Base-by-base conservation (phyloP, 371 early-diverging fungal genomes). In the Basidiobolus heterosporus region DNA sequence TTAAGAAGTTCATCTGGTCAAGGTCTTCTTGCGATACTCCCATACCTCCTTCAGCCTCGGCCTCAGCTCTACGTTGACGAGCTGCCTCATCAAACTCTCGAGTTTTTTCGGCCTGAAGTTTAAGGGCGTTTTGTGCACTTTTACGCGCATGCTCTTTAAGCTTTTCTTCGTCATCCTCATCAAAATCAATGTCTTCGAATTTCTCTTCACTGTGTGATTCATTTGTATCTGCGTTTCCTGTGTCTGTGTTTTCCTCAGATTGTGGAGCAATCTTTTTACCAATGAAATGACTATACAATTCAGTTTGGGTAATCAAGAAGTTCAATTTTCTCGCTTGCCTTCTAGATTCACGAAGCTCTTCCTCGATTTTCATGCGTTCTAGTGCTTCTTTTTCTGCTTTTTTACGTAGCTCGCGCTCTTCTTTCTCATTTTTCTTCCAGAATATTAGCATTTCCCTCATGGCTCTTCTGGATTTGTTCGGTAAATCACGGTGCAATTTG, bases 261-360 rank as follows among this genome's bases (percentile, higher is more conserved):
- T 60, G 59, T 14, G 69, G 71, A 11, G 16, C 8, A 38, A 86
- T 76, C 58, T 87, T 88, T 47, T 80, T 76, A 37, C 85, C 85
- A 47, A 96, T 80, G 69, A 96, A 98, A 65, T 94, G 93, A 52
- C 90, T 85, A 69, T 90, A 98, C 1, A 97, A 69, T 57, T 98
- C 97, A 3, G 97, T 96, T 61, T 98, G 96, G 0, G 85, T 87
- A 47, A 96, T 84, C 50, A 98, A 71, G 58, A 95, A 96, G 59
- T 94, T 87, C 44, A 98, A 79, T 62, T 98, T 98, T 51, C 88
- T 78, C 3, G 82, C 83, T 60, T 96, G 95, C 47, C 95, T 72
- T 41, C 78, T 68, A 11, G 78, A 80, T 63, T 98, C 97, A 42
- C 90, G 78, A 36, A 74, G 67, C 56, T 94, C 94, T 60, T 91